A percentile compares a stretch with the other conserved stretches of the same genome.
Evolutionary conservation across 768 basidiomycete species (phyloP).

Genomic region (Tylopilus plumbeoviolaceoides): DNA sequence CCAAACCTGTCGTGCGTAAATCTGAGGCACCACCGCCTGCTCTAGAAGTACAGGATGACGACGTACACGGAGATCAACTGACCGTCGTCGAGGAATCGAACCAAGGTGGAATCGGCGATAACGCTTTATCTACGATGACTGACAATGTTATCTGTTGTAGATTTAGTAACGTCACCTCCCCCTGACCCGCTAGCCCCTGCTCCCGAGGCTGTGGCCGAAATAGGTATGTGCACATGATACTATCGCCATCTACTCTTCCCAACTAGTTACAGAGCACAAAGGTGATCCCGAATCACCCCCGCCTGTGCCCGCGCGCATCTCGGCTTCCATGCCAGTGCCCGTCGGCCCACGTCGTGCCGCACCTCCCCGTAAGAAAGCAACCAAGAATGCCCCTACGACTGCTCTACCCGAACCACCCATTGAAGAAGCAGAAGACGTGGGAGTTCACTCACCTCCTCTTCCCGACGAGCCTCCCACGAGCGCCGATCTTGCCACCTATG

Average conservation of each 20-base stretch:
- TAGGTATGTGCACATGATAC: conserved; percentile 12
- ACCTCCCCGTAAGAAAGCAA: conserved; percentile 65
- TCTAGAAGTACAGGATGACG: conserved; percentile 27
- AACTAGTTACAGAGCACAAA: conserved; percentile 14
- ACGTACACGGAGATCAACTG: conserved; percentile 8
- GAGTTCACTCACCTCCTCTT: conserved; percentile 1
- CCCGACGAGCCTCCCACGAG: conserved; percentile 1
- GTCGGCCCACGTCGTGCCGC: conserved; percentile 68
- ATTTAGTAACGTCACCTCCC: conserved; percentile 12
- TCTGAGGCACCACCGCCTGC: conserved; percentile 10
- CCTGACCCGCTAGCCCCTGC: conserved; percentile 5
- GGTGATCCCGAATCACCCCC: conserved; percentile 27
- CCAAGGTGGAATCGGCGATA: conserved; percentile 16
- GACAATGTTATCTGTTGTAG: conserved; percentile 6
- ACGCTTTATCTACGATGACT: conserved; percentile 3
- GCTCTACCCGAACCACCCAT: conserved; percentile 27
- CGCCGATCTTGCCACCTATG: conserved; percentile 5
- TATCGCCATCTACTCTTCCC: conserved; percentile 7
- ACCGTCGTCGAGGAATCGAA: conserved; percentile 6
- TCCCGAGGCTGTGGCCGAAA: conserved; percentile 8
- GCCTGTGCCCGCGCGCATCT: conserved; percentile 36
- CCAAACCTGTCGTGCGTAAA: conserved; percentile 42
- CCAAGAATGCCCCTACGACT: conserved; percentile 45
- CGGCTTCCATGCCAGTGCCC: conserved; percentile 68
- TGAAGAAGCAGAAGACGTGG: conserved; percentile 8